Base-by-base conservation (phyloP, 108 stramenopile genomes). In the Mediolabrus comicus region DNA sequence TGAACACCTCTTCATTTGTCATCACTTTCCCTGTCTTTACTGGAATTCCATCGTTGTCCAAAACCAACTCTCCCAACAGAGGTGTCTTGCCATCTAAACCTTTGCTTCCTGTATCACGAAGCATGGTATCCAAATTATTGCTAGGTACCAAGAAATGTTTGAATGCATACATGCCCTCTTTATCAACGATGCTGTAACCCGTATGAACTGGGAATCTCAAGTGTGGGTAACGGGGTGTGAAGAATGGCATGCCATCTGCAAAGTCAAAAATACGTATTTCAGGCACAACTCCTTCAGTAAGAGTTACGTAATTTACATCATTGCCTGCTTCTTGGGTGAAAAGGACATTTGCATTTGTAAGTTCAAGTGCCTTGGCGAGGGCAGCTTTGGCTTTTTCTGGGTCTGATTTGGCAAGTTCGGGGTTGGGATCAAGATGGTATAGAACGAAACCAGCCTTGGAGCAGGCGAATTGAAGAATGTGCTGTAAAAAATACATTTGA, bases 391-490 rank as follows among this genome's bases (percentile, higher is more conserved):
- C 87, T 24, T 62, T 77, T 19, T 79, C 80, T 3, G 84, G 77
- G 53, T 89, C 80, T 32, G 83, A 65, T n/a, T 79, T 87, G 28
- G 92, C 90, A 53, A 84, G 82, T 70, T 70, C 68, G 12, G 73
- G 79, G 41, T 80, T 58, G 17, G 87, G 89, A 65, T 90, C 87
- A 70, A 94, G 81, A 39, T 79, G 78, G 71, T 92, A 94, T 25
- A 94, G 78, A 65, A 88, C 49, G 66, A 94, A 81, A 28, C 93
- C 93, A 38, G 90, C 83, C 71, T 94, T 94, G 77, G 87, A 86
- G 82, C 93, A 94, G 53, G 93, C 93, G 56, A 94, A 94, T 89
- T 94, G 90, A 33, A 94, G 82, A 75, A 92, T 87, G 77, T 89
- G 89, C 93, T 94, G 60, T 41, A n/a, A 55, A 62, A 71, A 13